phyloP scores from a whole-genome alignment of 371 early-diverging fungal genomes.

The Thermomucor indicae-seudaticae region DNA sequence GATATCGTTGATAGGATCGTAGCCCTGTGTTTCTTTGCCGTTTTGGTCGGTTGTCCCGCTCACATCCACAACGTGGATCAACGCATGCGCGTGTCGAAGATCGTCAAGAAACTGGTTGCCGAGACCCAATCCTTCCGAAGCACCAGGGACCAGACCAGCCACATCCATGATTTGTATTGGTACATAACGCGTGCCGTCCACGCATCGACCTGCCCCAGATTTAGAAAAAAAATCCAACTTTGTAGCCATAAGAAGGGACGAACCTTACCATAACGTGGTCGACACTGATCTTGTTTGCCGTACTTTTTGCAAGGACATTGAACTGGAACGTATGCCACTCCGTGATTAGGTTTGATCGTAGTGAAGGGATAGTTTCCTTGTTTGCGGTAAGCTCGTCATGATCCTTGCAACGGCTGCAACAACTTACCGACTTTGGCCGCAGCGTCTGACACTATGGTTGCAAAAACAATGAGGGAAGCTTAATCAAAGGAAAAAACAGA shows the following conservation, averaged over 20 bases:
- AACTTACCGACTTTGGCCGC: conserved; percentile 71
- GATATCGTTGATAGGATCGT: conserved; percentile 80
- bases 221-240: neutral
- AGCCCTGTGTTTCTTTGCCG: conserved; percentile 74
- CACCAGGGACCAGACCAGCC: conserved; percentile 81
- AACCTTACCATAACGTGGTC: conserved; percentile 64
- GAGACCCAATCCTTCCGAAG: conserved; percentile 67
- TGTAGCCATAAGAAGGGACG: neutral
- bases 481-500: neutral
- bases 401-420: neutral
- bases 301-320: conserved; percentile 68
- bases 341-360: conserved; percentile 79
- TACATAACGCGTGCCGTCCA: conserved; percentile 60
- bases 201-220: conserved; percentile 48
- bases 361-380: conserved; percentile 74
- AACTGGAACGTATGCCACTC: conserved; percentile 66
- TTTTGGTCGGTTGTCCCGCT: conserved; percentile 75
- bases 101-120: conserved; percentile 83
- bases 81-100: conserved; percentile 66
- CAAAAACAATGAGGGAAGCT: neutral
- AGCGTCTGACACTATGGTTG: conserved; percentile 64
- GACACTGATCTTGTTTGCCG: conserved; percentile 49
- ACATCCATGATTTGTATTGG: conserved; percentile 80
- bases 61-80: conserved; percentile 82
- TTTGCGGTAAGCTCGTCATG: neutral